Evolutionary conservation across 2,329 filamentous ascomycete species (phyloP), one percentile per base, ranked within the genome.

Genomic region (Trichophyton equinum): DNA sequence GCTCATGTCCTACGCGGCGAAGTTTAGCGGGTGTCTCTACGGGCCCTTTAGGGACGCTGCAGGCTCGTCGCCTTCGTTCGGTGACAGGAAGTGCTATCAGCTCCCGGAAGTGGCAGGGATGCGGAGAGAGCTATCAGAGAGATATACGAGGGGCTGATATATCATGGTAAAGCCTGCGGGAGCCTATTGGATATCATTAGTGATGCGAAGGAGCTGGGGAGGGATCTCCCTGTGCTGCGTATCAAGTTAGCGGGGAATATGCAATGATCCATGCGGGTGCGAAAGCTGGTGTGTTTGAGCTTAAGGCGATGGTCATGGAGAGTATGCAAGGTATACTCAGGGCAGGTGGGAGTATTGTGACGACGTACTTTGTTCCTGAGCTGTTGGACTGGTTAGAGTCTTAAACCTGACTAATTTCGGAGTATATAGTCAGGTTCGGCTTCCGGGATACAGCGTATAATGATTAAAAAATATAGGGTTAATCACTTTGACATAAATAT

Each of bases 111-210:
- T 63, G 94, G 91, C 27, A 87, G 94, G 94, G 94, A 38, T 84
- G 94, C 94, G 15, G 85, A 94, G 65, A 85, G 94, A 67, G 94
- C 94, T 57, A 96, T 99, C 78, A 85, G 46, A 84, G 94, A 67
- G 94, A 99, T 72, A 92, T 99, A 81, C 65, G 94, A 76, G 94
- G 94, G 27, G 94, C 94, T 20, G 94, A 99, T 70, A 90, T 96
- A 96, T 99, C 76, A 96, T 99, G 92, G 94, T 99, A 64, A 99
- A 99, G 81, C 94, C 94, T 1, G 94, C 94, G 8, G 88, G 88
- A 68, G 90, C 92, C 74, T 99, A 96, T 73, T 99, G 53, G 94
- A 99, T 75, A 96, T 99, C 69, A 97, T 99, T 73, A 90, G 89
- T 67, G 94, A 99, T 71, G 94, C 94, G 59, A 97, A 96, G 79